Percentiles rank a stretch among this genome's conserved stretches.
phyloP scores from a whole-genome alignment of 495 filamentous ascomycete genomes.

The Friedmanniomyces simplex region DNA sequence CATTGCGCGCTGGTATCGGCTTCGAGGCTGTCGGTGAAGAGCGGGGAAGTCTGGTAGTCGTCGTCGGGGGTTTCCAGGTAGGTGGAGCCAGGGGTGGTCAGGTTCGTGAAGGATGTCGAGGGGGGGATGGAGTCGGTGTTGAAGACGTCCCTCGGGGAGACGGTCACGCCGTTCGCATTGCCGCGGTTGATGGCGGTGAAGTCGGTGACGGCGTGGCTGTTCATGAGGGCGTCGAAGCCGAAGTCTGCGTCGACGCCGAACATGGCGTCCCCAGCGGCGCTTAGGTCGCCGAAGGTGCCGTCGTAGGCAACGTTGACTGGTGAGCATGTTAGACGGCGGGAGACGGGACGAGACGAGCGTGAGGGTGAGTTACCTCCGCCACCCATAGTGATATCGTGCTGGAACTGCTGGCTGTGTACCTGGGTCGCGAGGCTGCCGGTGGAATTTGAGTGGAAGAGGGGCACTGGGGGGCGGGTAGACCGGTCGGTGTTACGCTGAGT shows the following conservation, averaged over 20 bases:
- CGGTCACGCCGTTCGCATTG: constrained; percentile 41
- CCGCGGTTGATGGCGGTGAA: constrained; percentile 32
- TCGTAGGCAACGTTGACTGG: constrained; percentile 24
- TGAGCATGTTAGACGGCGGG: constrained; percentile 14
- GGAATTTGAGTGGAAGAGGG: constrained; percentile 39
- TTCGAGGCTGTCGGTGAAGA: constrained; percentile 50
- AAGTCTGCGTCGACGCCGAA: constrained; percentile 5
- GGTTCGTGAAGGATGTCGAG: constrained; percentile 69
- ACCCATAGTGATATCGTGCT: constrained; percentile 12
- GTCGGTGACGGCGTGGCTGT: constrained; percentile 1
- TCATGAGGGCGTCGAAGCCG: constrained; percentile 10
- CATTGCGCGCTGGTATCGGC: constrained; percentile 20
- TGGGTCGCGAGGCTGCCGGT: constrained; percentile 23
- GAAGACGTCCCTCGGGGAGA: constrained; percentile 80
- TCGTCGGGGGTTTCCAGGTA: constrained; percentile 64
- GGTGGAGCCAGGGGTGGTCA: constrained; percentile 72
- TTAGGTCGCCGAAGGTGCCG: constrained; percentile 22
- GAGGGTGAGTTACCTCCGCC: constrained; percentile 23
- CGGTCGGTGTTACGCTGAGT: constrained; percentile 28
- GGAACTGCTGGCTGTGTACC: constrained; percentile 11
- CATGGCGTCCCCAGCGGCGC: constrained; percentile 8
- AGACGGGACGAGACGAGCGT: not conserved
- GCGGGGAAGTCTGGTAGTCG: constrained; percentile 68
- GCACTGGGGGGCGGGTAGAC: constrained; percentile 42
- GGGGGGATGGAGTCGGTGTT: constrained; percentile 74